phyloP scores from a whole-genome alignment of 345 rosid species.

The Anastatica hierochuntica region DNA sequence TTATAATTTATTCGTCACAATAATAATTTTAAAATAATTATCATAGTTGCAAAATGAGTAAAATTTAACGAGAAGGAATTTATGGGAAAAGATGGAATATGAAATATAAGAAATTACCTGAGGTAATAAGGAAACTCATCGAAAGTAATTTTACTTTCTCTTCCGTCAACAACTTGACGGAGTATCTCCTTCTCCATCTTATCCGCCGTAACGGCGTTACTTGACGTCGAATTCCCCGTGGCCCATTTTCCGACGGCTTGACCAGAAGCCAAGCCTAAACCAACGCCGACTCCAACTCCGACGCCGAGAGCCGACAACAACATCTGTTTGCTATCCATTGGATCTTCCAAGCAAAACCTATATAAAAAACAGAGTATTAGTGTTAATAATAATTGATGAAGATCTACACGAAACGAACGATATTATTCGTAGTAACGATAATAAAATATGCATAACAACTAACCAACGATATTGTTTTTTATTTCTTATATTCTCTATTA shows the following conservation, averaged over 20 bases:
- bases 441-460: not conserved
- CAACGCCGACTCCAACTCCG: constrained; percentile 33
- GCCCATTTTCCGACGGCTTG: constrained; percentile 27
- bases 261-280: constrained; percentile 25
- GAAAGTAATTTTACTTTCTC: constrained; percentile 27
- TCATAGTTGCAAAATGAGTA: not conserved
- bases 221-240: constrained; percentile 11
- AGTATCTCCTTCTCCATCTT: constrained; percentile 30
- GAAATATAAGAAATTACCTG: constrained; percentile 30
- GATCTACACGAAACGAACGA: not conserved
- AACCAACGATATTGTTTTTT: not conserved
- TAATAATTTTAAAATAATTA: not conserved
- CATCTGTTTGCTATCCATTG: constrained; percentile 33
- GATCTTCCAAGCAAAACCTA: not conserved
- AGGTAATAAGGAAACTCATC: constrained; percentile 31
- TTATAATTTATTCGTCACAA: not conserved
- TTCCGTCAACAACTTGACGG: constrained; percentile 30
- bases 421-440: too few relatives aligned
- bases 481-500: not conserved
- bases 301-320: constrained; percentile 30
- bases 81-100: too few relatives aligned
- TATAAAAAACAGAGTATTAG: not conserved
- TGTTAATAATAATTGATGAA: not conserved
- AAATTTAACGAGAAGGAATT: too few relatives aligned
- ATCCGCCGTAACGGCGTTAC: constrained; percentile 27